Conservation (phyloP, 2,329 filamentous ascomycete species). For the Hypoxylon sp. region DNA sequence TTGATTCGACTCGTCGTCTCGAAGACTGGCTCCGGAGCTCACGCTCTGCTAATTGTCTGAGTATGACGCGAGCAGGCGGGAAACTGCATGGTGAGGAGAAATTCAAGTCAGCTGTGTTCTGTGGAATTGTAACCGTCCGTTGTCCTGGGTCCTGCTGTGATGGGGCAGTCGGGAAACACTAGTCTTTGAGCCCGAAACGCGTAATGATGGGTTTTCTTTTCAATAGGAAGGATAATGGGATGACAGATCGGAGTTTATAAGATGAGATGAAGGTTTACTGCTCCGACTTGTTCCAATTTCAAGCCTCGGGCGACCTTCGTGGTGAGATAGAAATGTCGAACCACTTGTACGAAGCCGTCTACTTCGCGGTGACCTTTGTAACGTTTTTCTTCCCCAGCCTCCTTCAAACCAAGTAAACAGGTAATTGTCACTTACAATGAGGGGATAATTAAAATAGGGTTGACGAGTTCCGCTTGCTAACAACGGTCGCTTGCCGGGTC, state of each 20-base stretch:
- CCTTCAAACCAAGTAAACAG: slow-evolving; percentile 32
- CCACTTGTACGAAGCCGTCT: slow-evolving; percentile 25
- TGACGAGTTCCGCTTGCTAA: slow-evolving; percentile 32
- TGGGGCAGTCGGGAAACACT: slow-evolving; percentile 37
- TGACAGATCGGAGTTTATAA: slow-evolving; percentile 30
- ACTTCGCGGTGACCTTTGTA: slow-evolving; percentile 8
- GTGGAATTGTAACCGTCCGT: slow-evolving; percentile 49
- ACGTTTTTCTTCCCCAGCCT: slow-evolving; percentile 8
- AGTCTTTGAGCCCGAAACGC: slow-evolving; percentile 35
- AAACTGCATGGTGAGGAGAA: slow-evolving; percentile 55
- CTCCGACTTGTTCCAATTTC: slow-evolving; percentile 15
- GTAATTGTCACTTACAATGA: slow-evolving; percentile 46
- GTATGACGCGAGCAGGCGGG: slow-evolving; percentile 50
- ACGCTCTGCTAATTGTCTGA: slow-evolving; percentile 36
- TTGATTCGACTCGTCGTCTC: slow-evolving; percentile 31
- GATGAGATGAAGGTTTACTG: slow-evolving; percentile 17
- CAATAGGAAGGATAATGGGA: slow-evolving; percentile 18
- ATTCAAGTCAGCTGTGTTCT: slow-evolving; percentile 52
- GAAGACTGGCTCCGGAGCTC: slow-evolving; percentile 28
- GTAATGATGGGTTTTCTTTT: slow-evolving; percentile 19
- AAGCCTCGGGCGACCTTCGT: slow-evolving; percentile 3
- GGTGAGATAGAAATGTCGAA: slow-evolving; percentile 22
- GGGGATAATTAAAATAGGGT: slow-evolving; percentile 30
- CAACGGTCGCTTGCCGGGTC: slow-evolving; percentile 28
- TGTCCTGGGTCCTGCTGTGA: slow-evolving; percentile 38